Evolutionary conservation across 2,329 filamentous ascomycete genomes (phyloP), one percentile per base, ranked within the genome.

Genomic region (Cladophialophora immunda): DNA sequence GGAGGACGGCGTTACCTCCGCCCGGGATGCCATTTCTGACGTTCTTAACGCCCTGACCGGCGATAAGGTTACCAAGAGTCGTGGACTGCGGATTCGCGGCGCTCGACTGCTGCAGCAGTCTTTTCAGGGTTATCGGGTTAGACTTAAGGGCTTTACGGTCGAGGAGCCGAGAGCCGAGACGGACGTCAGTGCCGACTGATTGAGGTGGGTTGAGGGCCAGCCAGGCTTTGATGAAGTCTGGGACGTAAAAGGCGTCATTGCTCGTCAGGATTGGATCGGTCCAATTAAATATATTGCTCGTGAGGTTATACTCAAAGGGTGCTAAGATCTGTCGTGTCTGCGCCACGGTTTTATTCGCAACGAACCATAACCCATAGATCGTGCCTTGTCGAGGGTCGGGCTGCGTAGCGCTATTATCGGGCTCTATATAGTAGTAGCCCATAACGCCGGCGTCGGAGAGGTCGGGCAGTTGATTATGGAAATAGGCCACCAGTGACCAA

Each of bases 401-500:
- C 22, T 59, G 56, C 15, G 38, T 29, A 15, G 34, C 56, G 38
- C 55, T 41, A 0, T 78, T 73, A 56, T 70, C 53, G 9, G 69
- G 60, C 5, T 55, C 19, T 13, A 63, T 57, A 19, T 19, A 70
- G 32, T 70, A 71, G 57, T 69, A 69, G 17, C 67, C 69, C 67
- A 71, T 70, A 52, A 47, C 67, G 2, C 69, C 69, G 9, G 56
- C 36, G 34, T 71, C 69, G n/a, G 65, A 64, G 29, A 71, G 25
- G 8, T 58, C 61, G 13, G 69, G 69, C 5, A 71, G 57, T 22
- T 69, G 65, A 8, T 25, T 58, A 63, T 72, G 77, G 60, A 85
- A 78, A 22, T 81, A 83, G 0, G 81, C 75, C 22, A 89, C 78
- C 1, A 81, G 82, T 53, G 79, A 71, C 72, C 83, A 88, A 76